phyloP scores from a whole-genome alignment of 169 alveolate species.

The Plasmodium chabaudi region DNA sequence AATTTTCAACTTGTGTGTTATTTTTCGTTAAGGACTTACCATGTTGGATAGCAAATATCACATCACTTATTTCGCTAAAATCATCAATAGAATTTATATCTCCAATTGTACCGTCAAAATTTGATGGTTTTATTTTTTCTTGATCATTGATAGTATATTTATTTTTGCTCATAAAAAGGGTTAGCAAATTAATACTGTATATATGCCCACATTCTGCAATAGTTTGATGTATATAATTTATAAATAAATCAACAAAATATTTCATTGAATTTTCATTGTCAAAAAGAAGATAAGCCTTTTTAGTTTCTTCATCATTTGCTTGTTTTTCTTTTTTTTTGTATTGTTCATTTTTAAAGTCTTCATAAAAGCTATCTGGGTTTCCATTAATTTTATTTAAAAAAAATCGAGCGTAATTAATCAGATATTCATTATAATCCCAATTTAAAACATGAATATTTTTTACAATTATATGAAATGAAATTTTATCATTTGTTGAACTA shows the following conservation, averaged over 20 bases:
- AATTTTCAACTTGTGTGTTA: not conserved
- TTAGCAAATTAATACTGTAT: conserved; percentile 25
- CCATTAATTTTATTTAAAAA: conserved; percentile 15
- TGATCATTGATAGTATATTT: not conserved
- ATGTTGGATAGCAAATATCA: conserved; percentile 8
- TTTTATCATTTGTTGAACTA: conserved; percentile 60
- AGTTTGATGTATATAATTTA: conserved; percentile 15
- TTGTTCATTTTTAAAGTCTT: conserved; percentile 59
- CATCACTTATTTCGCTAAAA: conserved; percentile 24
- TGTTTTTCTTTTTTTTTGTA: not conserved
- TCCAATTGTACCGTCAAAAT: not conserved
- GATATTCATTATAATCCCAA: conserved; percentile 65
- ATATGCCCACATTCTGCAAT: conserved; percentile 27
- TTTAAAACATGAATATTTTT: conserved; percentile 65
- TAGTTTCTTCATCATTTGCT: not conserved
- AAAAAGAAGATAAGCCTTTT: conserved; percentile 46
- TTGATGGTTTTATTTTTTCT: not conserved
- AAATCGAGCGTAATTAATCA: conserved; percentile 64
- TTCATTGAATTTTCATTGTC: conserved; percentile 54
- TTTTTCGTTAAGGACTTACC: not conserved
- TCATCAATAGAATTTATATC: conserved; percentile 17
- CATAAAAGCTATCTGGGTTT: conserved; percentile 34
- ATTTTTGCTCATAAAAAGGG: conserved; percentile 23
- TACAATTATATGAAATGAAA: conserved; percentile 73
- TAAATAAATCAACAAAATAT: conserved; percentile 66